Evolutionary conservation across 768 basidiomycete genomes (phyloP).

Genomic region (Mycena leptocephala): DNA sequence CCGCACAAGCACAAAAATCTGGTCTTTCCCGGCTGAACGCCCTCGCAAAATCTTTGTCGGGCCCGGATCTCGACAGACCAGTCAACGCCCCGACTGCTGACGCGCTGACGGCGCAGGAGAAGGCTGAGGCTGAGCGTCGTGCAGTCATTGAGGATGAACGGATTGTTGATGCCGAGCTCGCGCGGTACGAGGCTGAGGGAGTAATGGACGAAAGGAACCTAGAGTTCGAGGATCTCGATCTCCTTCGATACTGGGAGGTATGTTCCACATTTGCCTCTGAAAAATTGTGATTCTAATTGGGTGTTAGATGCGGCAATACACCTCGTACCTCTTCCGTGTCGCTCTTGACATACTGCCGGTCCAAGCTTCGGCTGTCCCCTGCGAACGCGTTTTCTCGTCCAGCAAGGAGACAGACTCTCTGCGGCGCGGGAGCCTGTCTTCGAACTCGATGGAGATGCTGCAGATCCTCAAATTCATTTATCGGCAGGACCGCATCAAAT

Average conservation of each 20-base stretch:
- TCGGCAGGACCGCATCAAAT: neutral
- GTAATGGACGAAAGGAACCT: neutral
- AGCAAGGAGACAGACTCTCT: slow-evolving; percentile 17
- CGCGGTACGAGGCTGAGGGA: neutral
- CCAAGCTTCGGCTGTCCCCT: slow-evolving; percentile 23
- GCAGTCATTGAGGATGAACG: slow-evolving; percentile 1
- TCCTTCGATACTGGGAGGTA: slow-evolving; percentile 15
- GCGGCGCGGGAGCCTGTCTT: neutral
- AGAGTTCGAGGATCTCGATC: slow-evolving; percentile 8
- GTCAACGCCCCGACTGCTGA: neutral
- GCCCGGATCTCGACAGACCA: neutral
- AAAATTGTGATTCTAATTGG: neutral
- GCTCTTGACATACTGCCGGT: slow-evolving; percentile 5
- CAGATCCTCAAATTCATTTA: slow-evolving; percentile 22
- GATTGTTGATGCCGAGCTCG: slow-evolving; percentile 7
- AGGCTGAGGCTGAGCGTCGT: slow-evolving; percentile 1
- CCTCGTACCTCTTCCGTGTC: slow-evolving; percentile 3
- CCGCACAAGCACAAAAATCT: neutral
- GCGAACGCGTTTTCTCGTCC: slow-evolving; percentile 19
- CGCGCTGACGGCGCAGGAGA: neutral
- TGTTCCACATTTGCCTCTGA: neutral
- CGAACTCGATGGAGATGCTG: slow-evolving; percentile 7
- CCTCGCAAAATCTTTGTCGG: neutral
- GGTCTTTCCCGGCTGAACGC: neutral
- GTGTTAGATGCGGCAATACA: neutral